Evolutionary conservation across 2,329 filamentous ascomycete genomes (phyloP), one percentile per base, ranked within the genome.

Genomic region (Phoma sp.): DNA sequence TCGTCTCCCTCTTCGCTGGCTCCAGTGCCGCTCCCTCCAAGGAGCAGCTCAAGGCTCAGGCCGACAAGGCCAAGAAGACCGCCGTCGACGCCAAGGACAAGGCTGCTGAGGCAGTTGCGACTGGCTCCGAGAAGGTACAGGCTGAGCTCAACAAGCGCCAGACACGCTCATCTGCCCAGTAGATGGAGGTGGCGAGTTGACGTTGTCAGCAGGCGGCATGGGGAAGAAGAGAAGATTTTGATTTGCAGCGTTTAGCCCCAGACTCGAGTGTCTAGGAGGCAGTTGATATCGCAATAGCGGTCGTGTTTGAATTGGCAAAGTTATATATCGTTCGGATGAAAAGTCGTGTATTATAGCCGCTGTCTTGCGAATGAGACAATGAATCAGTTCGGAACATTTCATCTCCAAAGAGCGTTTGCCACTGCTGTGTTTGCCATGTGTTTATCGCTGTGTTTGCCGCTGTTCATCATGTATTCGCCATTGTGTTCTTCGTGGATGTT

Each of bases 41-140:
- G 63, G 85, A 80, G 71, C 77, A 88, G 69, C 83, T 82, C 73
- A 89, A 91, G 76, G 90, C 90, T 62, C 85, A 89, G 67, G 87
- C 89, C n/a, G 81, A 89, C 70, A 85, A 88, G 74, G 86, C 84
- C 71, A 92, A 96, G 87, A 87, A 90, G 78, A 83, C 85, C 47
- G 90, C 87, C 15, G 74, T 76, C 45, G 79, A 83, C 65, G 79
- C 78, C 57, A 87, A 91, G 84, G 86, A 85, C 68, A 88, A 94
- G 82, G 87, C 85, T 46, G 87, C 87, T 68, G 88, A 84, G 68
- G 83, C 83, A 49, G 80, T 83, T 56, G 80, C 81, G 58, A 83
- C 82, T 53, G 83, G 84, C 45, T 80, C 90, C 40, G 88, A 88
- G 68, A 92, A 95, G 82, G 88, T 85, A 64, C 91, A 96, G 86